Conservation (phyloP, 441 rosid genomes). For the Euphorbia schlechtendalii region DNA sequence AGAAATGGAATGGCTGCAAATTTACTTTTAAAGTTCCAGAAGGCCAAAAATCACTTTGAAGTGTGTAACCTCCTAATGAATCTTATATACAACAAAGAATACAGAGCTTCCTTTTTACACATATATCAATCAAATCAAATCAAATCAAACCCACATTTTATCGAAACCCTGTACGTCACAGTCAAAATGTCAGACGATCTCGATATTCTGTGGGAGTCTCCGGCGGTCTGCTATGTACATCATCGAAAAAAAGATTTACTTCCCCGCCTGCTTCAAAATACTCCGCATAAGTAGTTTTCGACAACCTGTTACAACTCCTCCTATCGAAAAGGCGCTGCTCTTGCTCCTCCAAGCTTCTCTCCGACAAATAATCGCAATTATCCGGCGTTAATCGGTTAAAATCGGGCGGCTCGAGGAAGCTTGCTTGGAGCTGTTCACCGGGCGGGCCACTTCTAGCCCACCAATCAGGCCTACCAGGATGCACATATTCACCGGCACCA, state of each 20-base stretch:
- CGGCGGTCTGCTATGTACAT: conserved; percentile 66
- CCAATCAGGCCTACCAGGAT: conserved; percentile 51
- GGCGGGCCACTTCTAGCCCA: conserved; percentile 62
- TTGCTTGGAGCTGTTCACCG: conserved; percentile 43
- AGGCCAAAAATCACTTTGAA: conserved; percentile 15
- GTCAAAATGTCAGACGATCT: too few species aligned
- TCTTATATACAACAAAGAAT: conserved; percentile 61
- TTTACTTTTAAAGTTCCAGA: conserved; percentile 30
- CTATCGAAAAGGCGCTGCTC: conserved; percentile 37
- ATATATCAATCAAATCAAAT: conserved; percentile 9
- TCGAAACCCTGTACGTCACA: too few species aligned
- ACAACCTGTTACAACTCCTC: conserved; percentile 33
- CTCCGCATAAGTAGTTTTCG: conserved; percentile 40
- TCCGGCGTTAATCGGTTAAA: conserved; percentile 35
- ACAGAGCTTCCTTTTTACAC: conserved; percentile 33
- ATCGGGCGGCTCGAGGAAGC: conserved; percentile 91
- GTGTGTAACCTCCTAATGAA: conserved; percentile 28
- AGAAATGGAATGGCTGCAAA: conserved; percentile 10
- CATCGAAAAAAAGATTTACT: conserved; percentile 70
- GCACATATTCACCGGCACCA: conserved; percentile 26
- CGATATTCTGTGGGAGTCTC: conserved; percentile 33
- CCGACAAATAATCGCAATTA: conserved; percentile 43
- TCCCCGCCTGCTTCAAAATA: conserved; percentile 55
- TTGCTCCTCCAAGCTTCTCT: conserved; percentile 50
- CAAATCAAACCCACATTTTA: conserved; percentile 1